Evolutionary conservation across 1,139 yeast genomes (phyloP), one percentile per base, ranked within the genome.

Genomic region (Sugiyamaella novakii): DNA sequence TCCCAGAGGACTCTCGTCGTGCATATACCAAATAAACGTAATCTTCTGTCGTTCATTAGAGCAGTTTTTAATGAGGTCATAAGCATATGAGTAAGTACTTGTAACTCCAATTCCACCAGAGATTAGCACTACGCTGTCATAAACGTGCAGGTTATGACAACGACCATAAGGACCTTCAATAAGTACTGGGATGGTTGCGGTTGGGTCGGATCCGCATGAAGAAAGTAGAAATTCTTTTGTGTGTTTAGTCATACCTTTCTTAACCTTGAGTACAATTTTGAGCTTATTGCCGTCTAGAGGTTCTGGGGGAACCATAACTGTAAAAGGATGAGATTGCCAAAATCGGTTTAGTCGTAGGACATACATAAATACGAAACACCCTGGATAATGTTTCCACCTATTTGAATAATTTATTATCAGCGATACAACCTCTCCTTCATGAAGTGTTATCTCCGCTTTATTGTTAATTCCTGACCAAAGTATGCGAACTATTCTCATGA

Each of bases 101-200:
- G 91, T 83, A 50, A 84, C 72, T 61, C 91, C 92, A 56, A 81
- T 82, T 49, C 88, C 87, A 57, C 86, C 83, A 4, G 80, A 78
- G 47, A 82, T 55, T 46, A 82, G 69, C 6, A 80, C 63, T 3
- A 73, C 66, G 41, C 75, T 76, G 50, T 79, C 79, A 59, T 75
- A 81, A 49, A 75, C 74, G 50, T 73, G 72, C 48, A 79, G 51
- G 64, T 84, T 73, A 52, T 78, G 57, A 57, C 69, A 57, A 58
- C 68, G 64, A 58, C 84, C 81, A 58, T 81, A 80, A 1, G 84
- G 84, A 0, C 85, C 85, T 54, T 80, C 84, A n/a, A 80, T 59
- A 28, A 64, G 65, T 6, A 70, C 54, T 6, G 47, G 51, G 18
- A 54, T 51, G 4, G 38, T 52, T 4, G 54, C 53, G 29, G 44